phyloP scores from a whole-genome alignment of 1,284 basidiomycete species.

The Leccinum fallax region DNA sequence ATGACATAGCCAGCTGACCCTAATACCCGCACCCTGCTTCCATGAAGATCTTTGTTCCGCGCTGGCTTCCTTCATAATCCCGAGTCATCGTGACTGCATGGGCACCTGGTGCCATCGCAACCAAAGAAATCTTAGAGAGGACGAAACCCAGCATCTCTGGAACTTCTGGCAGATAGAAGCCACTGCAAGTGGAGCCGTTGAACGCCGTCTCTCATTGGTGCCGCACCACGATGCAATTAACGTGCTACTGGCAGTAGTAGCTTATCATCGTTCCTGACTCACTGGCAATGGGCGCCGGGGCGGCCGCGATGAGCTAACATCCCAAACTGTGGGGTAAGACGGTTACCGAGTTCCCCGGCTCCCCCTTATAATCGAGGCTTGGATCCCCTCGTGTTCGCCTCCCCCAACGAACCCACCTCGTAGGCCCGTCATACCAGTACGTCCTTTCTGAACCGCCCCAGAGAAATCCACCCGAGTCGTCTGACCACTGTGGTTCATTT shows the following conservation, averaged over 20 bases:
- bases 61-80: background rate
- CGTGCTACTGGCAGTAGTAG: background rate
- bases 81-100: background rate
- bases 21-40: background rate
- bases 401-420: background rate
- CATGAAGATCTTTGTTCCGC: background rate
- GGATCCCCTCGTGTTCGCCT: background rate
- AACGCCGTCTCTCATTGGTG: constrained; percentile 2
- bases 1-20: background rate
- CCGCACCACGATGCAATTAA: background rate
- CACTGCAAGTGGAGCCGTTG: constrained; percentile 7
- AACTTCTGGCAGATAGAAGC: background rate
- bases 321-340: background rate
- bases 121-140: background rate
- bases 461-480: background rate
- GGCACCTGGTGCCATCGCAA: background rate
- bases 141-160: background rate
- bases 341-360: background rate
- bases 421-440: constrained; percentile 12
- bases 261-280: background rate
- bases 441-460: background rate
- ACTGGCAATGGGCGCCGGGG: background rate
- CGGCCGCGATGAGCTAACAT: background rate
- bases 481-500: background rate
- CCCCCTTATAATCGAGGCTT: constrained; percentile 16